A percentile compares a stretch with the other conserved stretches of the same genome.
Evolutionary conservation across 345 rosid genomes (phyloP).

Genomic region (Camelina hispida): DNA sequence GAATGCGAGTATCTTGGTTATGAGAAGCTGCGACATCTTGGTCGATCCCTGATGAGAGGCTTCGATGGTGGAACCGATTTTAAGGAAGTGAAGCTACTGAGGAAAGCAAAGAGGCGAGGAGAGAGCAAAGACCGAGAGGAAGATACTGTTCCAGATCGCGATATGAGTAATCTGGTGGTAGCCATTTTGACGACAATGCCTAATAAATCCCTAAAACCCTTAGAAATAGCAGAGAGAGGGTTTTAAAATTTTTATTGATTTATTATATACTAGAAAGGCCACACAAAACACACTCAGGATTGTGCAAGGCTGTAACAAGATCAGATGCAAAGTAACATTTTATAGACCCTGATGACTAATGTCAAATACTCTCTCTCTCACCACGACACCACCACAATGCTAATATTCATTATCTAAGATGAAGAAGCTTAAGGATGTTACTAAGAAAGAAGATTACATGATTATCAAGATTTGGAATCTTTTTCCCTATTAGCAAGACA

Average conservation of each 20-base stretch:
- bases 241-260: neutral
- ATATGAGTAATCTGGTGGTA: neutral
- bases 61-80: neutral
- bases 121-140: neutral
- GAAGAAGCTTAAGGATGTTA: no score
- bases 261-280: no score
- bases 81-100: neutral
- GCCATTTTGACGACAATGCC: neutral
- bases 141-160: neutral
- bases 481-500: no score
- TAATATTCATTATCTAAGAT: no score
- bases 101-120: neutral
- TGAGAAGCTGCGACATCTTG: neutral
- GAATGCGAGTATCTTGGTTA: constrained; percentile 4
- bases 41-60: neutral
- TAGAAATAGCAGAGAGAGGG: neutral
- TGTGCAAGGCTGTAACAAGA: no score
- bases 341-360: no score
- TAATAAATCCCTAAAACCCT: constrained; percentile 5
- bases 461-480: no score
- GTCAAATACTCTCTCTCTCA: no score
- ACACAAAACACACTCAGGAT: no score
- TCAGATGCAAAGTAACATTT: no score
- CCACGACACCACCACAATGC: no score
- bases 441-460: no score